Evolutionary conservation across 352 stramenopile species (phyloP).

Genomic region (Saprolegnia diclina): DNA sequence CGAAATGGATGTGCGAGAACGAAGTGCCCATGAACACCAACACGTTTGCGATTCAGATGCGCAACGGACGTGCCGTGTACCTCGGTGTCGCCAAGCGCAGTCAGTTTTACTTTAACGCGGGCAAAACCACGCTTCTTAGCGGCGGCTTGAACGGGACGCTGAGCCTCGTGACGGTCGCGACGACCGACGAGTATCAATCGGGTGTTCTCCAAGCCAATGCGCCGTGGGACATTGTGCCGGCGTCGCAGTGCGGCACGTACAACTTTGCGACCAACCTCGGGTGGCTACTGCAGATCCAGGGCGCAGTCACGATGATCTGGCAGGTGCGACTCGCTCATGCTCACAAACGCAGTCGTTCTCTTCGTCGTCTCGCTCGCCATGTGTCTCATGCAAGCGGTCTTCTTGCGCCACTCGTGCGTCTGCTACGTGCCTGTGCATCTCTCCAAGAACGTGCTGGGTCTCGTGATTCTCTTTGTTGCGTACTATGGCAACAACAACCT

Average conservation of each 20-base stretch:
- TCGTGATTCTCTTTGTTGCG: constrained; percentile 25
- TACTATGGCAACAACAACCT: constrained; percentile 30
- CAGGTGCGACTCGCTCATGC: constrained; percentile 23
- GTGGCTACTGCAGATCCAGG: constrained; percentile 28
- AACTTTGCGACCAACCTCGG: constrained; percentile 25
- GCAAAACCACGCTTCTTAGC: constrained; percentile 21
- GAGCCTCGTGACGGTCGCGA: constrained; percentile 21
- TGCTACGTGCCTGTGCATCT: constrained; percentile 29
- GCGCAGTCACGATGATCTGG: constrained; percentile 29
- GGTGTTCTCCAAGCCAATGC: constrained; percentile 29
- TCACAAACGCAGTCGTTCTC: constrained; percentile 30
- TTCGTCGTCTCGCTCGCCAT: constrained; percentile 27
- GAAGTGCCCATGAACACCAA: constrained; percentile 4
- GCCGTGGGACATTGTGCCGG: constrained; percentile 28
- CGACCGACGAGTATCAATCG: constrained; percentile 30
- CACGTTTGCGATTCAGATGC: constrained; percentile 28
- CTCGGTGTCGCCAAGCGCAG: constrained; percentile 20
- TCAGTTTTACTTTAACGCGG: constrained; percentile 29
- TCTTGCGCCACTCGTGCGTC: constrained; percentile 21
- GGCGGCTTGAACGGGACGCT: constrained; percentile 17
- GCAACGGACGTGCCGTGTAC: constrained; percentile 22
- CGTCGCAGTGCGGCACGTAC: constrained; percentile 28
- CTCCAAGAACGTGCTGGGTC: constrained; percentile 28
- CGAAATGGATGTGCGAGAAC: constrained; percentile 30
- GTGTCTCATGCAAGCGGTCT: constrained; percentile 24